Base-by-base conservation (phyloP, 495 filamentous ascomycete species). In the Ramalina intermedia region DNA sequence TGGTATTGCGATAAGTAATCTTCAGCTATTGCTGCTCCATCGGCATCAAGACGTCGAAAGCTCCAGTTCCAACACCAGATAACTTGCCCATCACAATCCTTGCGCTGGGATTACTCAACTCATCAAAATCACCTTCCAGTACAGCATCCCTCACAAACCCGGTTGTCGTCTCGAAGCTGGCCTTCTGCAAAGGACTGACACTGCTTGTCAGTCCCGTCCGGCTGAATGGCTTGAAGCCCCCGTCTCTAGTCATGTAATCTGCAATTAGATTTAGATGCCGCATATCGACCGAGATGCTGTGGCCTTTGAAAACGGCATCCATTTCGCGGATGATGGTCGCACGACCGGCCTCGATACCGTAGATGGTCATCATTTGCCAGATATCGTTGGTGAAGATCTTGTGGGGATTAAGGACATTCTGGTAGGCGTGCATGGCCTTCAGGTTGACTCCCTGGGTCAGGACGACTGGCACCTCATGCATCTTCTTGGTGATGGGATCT, bases 111-210 rank as follows among this genome's bases (percentile, higher is more conserved):
- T 79, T 85, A 50, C 73, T 81, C 46, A 99, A 72, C 58, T 85
- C 82, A 66, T 99, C 91, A 71, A 79, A 83, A 63, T 94, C 91
- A 45, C 83, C 77, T 57, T 95, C 87, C 38, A 90, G 63, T 16
- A 94, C 86, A 23, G 90, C 88, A 55, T 95, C 90, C 62, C 81
- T 85, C 63, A 96, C 72, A 69, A 94, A 96, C 2, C 82, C 83
- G 33, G 94, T 76, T 18, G 91, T 96, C 6, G 91, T 96, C 73
- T 99, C 89, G 70, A 96, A 96, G 64, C 85, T 93, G 87, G 95
- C 95, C 74, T 96, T 95, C 65, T 89, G 82, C 53, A 96, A 87
- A 1, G 91, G 88, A 46, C 82, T 89, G 14, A 85, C 79, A 58
- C 81, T 84, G 50, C 82, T 76, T 61, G 80, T 83, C 46, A 96